These are phyloP conservation scores for Aspergillus novoparasiticus DNA, from an alignment of 2,329 filamentous ascomycete species.

Conservation along the genomic window DNA sequence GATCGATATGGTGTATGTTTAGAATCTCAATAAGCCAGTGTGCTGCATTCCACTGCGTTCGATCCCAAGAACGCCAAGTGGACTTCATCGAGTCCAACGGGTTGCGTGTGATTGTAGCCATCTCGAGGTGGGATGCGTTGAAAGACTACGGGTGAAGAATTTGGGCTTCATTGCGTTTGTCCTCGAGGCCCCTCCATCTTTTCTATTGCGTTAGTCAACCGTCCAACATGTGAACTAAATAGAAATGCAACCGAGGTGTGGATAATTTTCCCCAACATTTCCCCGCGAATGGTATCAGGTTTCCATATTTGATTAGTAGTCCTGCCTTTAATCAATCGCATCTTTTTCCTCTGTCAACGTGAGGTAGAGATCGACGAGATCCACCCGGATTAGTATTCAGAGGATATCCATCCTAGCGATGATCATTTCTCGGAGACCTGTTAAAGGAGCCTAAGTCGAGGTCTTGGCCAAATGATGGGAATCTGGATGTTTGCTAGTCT, in stretches of 20 bases:
- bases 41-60: not conserved
- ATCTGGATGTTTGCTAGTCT: not conserved
- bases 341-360: not conserved
- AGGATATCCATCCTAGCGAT: not conserved
- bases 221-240: not conserved
- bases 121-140: not conserved
- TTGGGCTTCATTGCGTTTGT: not conserved
- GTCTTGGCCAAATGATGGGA: no score
- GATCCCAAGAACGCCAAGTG: not conserved
- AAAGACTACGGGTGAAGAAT: not conserved
- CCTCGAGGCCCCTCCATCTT: not conserved
- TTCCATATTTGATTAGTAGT: not conserved
- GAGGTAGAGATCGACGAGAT: not conserved
- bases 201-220: not conserved
- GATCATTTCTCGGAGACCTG: not conserved
- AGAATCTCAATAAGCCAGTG: not conserved
- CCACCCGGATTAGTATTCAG: not conserved
- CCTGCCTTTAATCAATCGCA: not conserved
- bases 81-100: conserved; percentile 3
- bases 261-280: not conserved
- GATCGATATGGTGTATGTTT: not conserved
- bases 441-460: no score
- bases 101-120: not conserved
- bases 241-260: not conserved
- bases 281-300: not conserved